phyloP scores from a whole-genome alignment of 2,329 filamentous ascomycete genomes.

The Coniochaeta ligniaria region DNA sequence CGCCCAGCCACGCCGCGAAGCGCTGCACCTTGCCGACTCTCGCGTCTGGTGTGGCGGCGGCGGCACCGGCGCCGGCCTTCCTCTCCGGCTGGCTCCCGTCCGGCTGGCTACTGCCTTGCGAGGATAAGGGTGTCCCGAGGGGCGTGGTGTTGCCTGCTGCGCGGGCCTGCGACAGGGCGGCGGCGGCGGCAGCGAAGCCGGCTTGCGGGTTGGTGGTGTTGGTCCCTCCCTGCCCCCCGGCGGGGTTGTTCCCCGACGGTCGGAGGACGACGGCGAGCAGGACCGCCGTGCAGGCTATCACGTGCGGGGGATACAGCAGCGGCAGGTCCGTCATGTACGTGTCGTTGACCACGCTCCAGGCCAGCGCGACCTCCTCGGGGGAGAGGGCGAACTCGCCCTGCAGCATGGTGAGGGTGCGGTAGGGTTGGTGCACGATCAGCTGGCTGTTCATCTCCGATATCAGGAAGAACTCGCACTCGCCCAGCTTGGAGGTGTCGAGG shows the following conservation, averaged over 20 bases:
- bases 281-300: constrained; percentile 80
- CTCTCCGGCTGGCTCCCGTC: constrained; percentile 38
- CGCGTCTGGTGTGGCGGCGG: constrained; percentile 34
- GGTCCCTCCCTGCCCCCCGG: constrained; percentile 10
- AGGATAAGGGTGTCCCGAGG: not conserved
- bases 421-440: constrained; percentile 85
- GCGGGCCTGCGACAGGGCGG: constrained; percentile 36
- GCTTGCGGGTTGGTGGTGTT: constrained; percentile 13
- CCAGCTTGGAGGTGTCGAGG: constrained; percentile 74
- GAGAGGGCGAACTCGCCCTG: constrained; percentile 62
- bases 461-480: constrained; percentile 88
- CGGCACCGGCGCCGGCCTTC: too few relatives aligned
- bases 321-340: constrained; percentile 90
- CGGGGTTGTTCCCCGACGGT: constrained; percentile 34
- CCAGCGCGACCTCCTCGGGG: constrained; percentile 71
- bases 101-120: constrained; percentile 5
- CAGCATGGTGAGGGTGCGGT: constrained; percentile 69
- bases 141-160: not conserved
- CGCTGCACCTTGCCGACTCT: constrained; percentile 59
- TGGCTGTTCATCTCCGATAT: constrained; percentile 89
- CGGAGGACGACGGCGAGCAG: constrained; percentile 78
- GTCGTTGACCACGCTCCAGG: constrained; percentile 83
- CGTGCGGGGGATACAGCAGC: constrained; percentile 76
- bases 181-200: constrained; percentile 42
- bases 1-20: constrained; percentile 72